These are phyloP conservation scores for Voacanga thouarsii DNA, from an alignment of 257 asterid genomes.

Conservation along the genomic window DNA sequence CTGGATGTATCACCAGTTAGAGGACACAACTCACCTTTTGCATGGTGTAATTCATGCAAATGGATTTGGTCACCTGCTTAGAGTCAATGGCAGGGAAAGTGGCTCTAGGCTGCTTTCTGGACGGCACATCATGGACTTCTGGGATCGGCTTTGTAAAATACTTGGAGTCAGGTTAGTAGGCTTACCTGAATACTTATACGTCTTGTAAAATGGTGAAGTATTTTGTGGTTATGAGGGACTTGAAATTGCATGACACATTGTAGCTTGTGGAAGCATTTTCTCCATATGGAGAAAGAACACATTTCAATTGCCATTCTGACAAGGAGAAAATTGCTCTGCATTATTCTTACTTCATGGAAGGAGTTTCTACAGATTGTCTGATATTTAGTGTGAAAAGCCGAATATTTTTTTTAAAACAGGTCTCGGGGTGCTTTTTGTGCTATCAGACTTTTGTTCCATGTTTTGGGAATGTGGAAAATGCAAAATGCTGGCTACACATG, in stretches of 20 bases:
- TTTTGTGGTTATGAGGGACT: neutral
- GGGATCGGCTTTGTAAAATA: constrained; percentile 81
- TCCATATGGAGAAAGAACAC: neutral
- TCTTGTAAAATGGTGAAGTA: neutral
- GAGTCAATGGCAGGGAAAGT: constrained; percentile 97
- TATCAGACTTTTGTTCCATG: too few species aligned
- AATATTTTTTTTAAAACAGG: neutral
- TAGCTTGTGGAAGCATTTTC: neutral
- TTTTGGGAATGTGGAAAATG: neutral
- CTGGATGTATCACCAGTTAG: constrained; percentile 88
- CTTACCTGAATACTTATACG: neutral
- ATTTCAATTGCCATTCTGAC: neutral
- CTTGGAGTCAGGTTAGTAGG: constrained; percentile 74
- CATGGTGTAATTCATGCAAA: constrained; percentile 87
- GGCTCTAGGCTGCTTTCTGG: constrained; percentile 90
- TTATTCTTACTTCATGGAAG: neutral
- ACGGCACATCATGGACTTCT: constrained; percentile 68
- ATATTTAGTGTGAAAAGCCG: neutral
- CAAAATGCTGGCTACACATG: neutral
- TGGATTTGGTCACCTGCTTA: constrained; percentile 91
- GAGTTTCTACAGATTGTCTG: neutral
- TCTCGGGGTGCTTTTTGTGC: neutral
- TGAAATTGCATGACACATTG: neutral
- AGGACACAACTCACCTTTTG: constrained; percentile 77
- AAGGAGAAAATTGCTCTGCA: neutral